A percentile compares a stretch with the other conserved stretches of the same genome.
Conservation (phyloP, 306 rosid species). For the Argentina anserina region DNA sequence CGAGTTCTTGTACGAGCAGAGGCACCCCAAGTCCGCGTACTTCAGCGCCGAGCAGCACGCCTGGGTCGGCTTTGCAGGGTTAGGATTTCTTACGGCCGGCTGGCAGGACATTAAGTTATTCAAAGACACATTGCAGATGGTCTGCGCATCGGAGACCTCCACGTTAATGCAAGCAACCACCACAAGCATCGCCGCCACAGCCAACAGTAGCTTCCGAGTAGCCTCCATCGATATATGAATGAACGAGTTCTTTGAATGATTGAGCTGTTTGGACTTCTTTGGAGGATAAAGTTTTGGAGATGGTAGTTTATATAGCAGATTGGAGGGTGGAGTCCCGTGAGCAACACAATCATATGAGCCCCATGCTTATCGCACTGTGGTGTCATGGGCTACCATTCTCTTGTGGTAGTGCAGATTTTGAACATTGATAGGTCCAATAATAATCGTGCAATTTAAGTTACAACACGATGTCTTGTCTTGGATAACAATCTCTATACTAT, state of each 20-base stretch:
- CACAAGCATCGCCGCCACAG: constrained; percentile 7
- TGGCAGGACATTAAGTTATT: constrained; percentile 37
- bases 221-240: not conserved
- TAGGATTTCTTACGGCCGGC: constrained; percentile 50
- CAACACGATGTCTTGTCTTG: not conserved
- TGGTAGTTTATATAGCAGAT: not conserved
- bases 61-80: constrained; percentile 30
- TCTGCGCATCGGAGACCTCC: constrained; percentile 23
- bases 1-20: constrained; percentile 51
- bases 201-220: not conserved
- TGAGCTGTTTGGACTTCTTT: not conserved
- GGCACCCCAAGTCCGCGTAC: constrained; percentile 43
- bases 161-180: constrained; percentile 13
- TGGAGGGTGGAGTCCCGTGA: not conserved
- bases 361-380: not conserved
- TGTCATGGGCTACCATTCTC: not conserved
- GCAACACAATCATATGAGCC: not conserved
- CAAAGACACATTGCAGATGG: constrained; percentile 45
- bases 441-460: not conserved
- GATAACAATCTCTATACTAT: not conserved
- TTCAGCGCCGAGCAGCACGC: constrained; percentile 41
- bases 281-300: not conserved
- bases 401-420: not conserved
- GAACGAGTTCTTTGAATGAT: not conserved
- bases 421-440: not conserved